These are phyloP conservation scores for Acacia acuminata DNA, from an alignment of 306 rosid genomes.

Conservation along the genomic window DNA sequence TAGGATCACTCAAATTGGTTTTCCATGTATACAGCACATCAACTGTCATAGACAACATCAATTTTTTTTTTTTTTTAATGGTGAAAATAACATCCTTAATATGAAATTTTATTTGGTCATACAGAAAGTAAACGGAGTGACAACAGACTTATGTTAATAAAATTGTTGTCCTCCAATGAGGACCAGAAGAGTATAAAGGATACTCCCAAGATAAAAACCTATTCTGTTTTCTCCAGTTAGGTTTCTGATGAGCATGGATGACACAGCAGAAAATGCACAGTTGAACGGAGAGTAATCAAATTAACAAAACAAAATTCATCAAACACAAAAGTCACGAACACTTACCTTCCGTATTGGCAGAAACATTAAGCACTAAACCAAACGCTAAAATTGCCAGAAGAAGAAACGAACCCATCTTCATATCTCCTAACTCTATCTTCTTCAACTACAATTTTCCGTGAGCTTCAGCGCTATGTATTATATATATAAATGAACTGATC, in stretches of 20 bases:
- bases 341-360: background rate
- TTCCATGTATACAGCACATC: background rate
- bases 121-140: background rate
- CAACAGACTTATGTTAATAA: background rate
- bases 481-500: too few species aligned
- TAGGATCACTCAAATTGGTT: background rate
- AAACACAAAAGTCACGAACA: background rate
- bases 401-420: slow-evolving; percentile 44
- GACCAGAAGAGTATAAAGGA: too few species aligned
- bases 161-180: too few species aligned
- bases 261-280: too few species aligned
- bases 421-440: slow-evolving; percentile 11
- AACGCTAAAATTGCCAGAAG: slow-evolving; percentile 24
- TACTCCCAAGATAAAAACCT: too few species aligned
- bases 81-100: background rate
- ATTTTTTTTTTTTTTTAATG: too few species aligned
- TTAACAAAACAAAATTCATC: too few species aligned
- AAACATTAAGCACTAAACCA: background rate
- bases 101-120: background rate
- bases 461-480: slow-evolving; percentile 4
- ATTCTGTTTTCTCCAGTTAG: too few species aligned
- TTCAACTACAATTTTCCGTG: slow-evolving; percentile 8
- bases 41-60: background rate
- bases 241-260: too few species aligned
- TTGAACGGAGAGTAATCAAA: too few species aligned